phyloP scores from a whole-genome alignment of 495 filamentous ascomycete species.

The Polyplosphaeria fusca region DNA sequence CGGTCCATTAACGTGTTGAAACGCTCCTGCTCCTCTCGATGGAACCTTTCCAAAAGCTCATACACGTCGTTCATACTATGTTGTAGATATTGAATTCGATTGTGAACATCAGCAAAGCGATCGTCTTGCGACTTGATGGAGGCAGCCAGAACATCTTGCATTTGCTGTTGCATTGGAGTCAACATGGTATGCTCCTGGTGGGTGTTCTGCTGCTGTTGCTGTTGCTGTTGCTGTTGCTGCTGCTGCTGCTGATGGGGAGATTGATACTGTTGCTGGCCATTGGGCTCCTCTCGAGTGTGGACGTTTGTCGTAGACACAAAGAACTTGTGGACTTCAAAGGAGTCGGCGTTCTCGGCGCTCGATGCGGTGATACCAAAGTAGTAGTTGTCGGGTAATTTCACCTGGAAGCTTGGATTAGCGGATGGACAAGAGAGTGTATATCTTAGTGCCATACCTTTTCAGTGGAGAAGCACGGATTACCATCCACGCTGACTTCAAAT shows the following conservation, averaged over 20 bases:
- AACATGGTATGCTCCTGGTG: not conserved
- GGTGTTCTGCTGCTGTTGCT: slow-evolving; percentile 39
- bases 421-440: not conserved
- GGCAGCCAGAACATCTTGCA: slow-evolving; percentile 47
- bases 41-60: slow-evolving; percentile 56
- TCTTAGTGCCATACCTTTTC: slow-evolving; percentile 54
- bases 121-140: slow-evolving; percentile 50
- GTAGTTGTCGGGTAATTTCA: slow-evolving; percentile 75
- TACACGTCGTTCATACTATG: slow-evolving; percentile 68
- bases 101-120: slow-evolving; percentile 79
- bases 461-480: slow-evolving; percentile 77
- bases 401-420: slow-evolving; percentile 40
- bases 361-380: slow-evolving; percentile 83
- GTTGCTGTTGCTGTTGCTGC: slow-evolving; percentile 37
- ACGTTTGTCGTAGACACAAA: slow-evolving; percentile 50
- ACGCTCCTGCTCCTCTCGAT: slow-evolving; percentile 60
- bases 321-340: slow-evolving; percentile 90
- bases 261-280: slow-evolving; percentile 38
- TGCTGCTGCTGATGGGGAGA: slow-evolving; percentile 42
- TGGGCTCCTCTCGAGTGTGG: slow-evolving; percentile 31
- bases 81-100: slow-evolving; percentile 72
- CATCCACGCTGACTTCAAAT: slow-evolving; percentile 79
- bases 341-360: slow-evolving; percentile 86
- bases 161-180: slow-evolving; percentile 26
- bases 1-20: slow-evolving; percentile 44